Percentiles rank a stretch among this genome's conserved stretches.
These are phyloP conservation scores for Gossypium gossypioides DNA, from an alignment of 441 rosid genomes.

Conservation along the genomic window DNA sequence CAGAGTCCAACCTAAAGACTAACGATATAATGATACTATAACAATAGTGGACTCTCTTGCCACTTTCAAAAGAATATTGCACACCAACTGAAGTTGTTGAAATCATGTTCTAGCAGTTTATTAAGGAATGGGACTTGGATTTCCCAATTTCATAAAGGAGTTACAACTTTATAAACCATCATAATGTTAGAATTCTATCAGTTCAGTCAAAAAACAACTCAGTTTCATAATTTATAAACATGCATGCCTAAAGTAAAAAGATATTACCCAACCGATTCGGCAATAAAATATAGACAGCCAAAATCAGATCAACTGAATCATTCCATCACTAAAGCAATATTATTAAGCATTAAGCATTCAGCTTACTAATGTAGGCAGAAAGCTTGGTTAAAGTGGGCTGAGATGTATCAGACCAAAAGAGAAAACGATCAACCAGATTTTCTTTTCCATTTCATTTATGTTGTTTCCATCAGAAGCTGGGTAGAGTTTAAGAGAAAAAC, in stretches of 20 bases:
- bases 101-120: constrained; percentile 1
- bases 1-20: background rate
- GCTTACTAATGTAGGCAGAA: background rate
- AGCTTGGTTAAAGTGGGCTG: constrained; percentile 5
- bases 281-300: constrained; percentile 5
- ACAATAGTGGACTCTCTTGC: background rate
- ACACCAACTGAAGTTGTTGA: background rate
- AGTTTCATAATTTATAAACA: background rate
- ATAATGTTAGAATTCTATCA: background rate
- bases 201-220: background rate
- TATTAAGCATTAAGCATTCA: constrained; percentile 5
- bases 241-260: background rate
- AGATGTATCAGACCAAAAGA: background rate
- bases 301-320: constrained; percentile 3
- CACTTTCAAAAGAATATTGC: background rate
- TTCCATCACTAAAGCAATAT: constrained; percentile 7
- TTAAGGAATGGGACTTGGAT: background rate
- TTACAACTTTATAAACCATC: background rate
- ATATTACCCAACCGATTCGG: constrained; percentile 7
- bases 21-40: background rate
- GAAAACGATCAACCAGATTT: background rate
- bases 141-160: background rate
- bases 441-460: background rate
- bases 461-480: background rate
- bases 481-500: background rate